Conservation (phyloP, 1,284 basidiomycete genomes). For the Takashimella tepidaria region DNA sequence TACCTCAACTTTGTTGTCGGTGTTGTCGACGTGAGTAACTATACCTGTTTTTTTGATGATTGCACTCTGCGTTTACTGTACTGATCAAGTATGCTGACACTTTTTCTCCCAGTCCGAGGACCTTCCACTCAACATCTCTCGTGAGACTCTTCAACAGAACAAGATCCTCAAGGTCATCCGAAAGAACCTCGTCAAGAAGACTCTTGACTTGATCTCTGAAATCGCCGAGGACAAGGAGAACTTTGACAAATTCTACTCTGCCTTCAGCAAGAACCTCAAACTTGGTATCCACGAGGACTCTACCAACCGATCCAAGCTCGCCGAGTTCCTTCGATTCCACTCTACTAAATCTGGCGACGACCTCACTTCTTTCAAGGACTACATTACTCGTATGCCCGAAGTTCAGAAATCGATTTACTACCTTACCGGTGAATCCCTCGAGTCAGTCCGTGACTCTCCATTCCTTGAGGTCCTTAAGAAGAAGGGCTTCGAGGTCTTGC, state of each 20-base stretch:
- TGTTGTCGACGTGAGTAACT: conserved; percentile 80
- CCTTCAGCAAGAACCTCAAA: conserved; percentile 96
- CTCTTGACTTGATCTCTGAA: conserved; percentile 89
- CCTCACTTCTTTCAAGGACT: conserved; percentile 93
- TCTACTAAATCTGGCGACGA: conserved; percentile 94
- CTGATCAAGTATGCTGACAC: neutral
- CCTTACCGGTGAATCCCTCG: conserved; percentile 96
- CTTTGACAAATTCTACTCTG: conserved; percentile 90
- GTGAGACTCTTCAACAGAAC: conserved; percentile 99
- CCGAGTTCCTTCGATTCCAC: conserved; percentile 98
- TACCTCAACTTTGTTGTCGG: conserved; percentile 99
- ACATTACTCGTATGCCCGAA: conserved; percentile 99
- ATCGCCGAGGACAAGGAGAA: conserved; percentile 99
- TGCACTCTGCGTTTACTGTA: neutral
- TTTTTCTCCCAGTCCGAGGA: conserved; percentile 81
- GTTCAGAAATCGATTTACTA: conserved; percentile 99
- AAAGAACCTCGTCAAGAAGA: conserved; percentile 98
- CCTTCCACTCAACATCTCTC: conserved; percentile 98
- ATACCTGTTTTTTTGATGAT: neutral
- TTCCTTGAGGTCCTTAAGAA: conserved; percentile 99
- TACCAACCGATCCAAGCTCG: conserved; percentile 98
- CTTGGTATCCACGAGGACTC: conserved; percentile 99
- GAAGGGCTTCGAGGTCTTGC: conserved; percentile 98
- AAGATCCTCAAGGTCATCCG: conserved; percentile 86
- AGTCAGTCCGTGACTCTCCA: conserved; percentile 85